Evolutionary conservation across 345 rosid genomes (phyloP), one percentile per base, ranked within the genome.

Genomic region (Draba incana): DNA sequence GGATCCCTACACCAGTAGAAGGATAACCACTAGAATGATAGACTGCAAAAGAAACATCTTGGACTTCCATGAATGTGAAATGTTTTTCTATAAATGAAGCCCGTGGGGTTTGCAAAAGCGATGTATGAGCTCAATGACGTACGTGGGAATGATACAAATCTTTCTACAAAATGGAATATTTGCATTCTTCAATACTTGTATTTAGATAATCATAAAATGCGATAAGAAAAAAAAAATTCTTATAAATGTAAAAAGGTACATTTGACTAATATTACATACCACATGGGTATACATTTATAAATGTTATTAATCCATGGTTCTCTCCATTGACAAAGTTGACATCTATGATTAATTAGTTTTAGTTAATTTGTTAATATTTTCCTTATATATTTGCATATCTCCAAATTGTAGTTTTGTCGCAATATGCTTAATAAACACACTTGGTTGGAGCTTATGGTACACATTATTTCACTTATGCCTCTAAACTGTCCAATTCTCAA

Each of bases 71-170:
- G 41, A 69, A 58, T 58, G 65, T 14, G n/a, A 56, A 67, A 44
- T 44, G 23, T 12, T 55, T 11, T 42, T 66, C 33, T 31, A 45
- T 56, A 38, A 52, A 10, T 64, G 38, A 50, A 24, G 43, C n/a
- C 47, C 45, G n/a, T 42, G 33, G 55, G 68, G 57, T 33, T 62
- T 23, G 55, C 46, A 23, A 62, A 53, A 62, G 20, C 39, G 15
- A 62, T 62, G 38, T 62, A 62, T 69, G 51, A 49, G 66, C 74
- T 69, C 74, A 44, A 69, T 59, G 66, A 60, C 74, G 52, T 59
- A 58, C 75, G 75, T 70, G 75, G 68, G 62, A 43, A 62, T 43
- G 54, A 62, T 69, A 69, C 39, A 62, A 52, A 49, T 39, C 31
- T 39, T 69, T 69, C 28, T 48, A 60, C 16, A 11, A 28, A 10